Evolutionary conservation across 2,329 filamentous ascomycete species (phyloP), one percentile per base, ranked within the genome.

Genomic region (Fusarium fujikuroi): DNA sequence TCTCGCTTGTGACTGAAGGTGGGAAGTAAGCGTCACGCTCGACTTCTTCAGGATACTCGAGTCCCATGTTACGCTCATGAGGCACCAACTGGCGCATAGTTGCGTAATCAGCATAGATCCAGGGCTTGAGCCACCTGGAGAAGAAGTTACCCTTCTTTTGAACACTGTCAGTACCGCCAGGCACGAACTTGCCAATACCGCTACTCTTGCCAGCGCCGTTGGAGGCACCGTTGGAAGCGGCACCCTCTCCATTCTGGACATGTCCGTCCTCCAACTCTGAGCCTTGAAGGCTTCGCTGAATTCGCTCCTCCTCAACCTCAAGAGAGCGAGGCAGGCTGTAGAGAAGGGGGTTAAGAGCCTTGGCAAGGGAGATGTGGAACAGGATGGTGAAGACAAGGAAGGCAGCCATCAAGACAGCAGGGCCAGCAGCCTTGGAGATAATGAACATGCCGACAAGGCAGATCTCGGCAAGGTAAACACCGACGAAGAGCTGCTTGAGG

Each of bases 361-460:
- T 84, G 79, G 90, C 90, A 63, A 97, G 85, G 30, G 90, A 91
- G 63, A 95, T 80, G 78, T 97, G 93, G 83, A 93, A 95, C 30
- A 97, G 85, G 23, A 92, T 84, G 19, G 92, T 91, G 81, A 95
- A 93, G 79, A 96, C 80, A 62, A 95, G 85, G 82, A 95, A 92
- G 73, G 92, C 83, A 63, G 92, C 88, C 88, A 95, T 94, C 42
- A 97, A 84, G 36, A 94, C 85, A 66, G 95, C 83, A 2, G 94
- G 94, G 2, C 92, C 93, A 18, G 91, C 79, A 2, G 90, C 88
- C 59, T 85, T 83, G 84, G 89, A 89, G 63, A 95, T 90, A 47
- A 89, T 90, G 79, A 97, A 96, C 42, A 97, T 87, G 59, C 94
- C 94, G 70, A 97, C 90, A 76, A 97, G 85, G 80, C 93, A 95